Conservation (phyloP, 2,329 filamentous ascomycete genomes). For the Macrophomina tecta region DNA sequence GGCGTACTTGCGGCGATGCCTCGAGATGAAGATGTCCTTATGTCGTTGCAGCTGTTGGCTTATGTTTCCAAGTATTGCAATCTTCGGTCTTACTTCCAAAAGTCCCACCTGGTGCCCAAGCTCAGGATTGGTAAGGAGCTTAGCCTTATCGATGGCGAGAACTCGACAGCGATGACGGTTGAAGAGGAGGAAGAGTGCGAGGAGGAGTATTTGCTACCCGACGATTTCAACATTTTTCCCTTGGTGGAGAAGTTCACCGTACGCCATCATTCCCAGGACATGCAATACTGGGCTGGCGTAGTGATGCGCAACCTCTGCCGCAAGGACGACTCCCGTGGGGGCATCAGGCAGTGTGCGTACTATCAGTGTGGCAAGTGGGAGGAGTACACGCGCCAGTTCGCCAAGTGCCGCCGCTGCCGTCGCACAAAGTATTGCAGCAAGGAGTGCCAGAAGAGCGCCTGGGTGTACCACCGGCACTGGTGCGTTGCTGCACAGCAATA, state of each 20-base stretch:
- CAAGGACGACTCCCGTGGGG: conserved; percentile 92
- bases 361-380: conserved; percentile 99
- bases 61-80: conserved; percentile 99
- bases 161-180: conserved; percentile 42
- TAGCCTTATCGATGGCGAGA: conserved; percentile 75
- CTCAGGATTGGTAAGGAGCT: conserved; percentile 85
- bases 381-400: conserved; percentile 93
- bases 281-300: conserved; percentile 99
- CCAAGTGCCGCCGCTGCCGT: conserved; percentile 94
- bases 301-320: conserved; percentile 99
- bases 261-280: conserved; percentile 90
- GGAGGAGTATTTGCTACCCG: conserved; percentile 87
- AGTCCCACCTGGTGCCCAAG: conserved; percentile 89
- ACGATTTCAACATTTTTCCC: conserved; percentile 98
- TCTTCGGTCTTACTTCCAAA: conserved; percentile 91
- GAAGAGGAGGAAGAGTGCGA: conserved; percentile 69
- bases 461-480: conserved; percentile 98
- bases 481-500: conserved; percentile 74
- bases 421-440: conserved; percentile 99
- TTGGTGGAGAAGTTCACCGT: conserved; percentile 98
- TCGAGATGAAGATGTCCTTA: conserved; percentile 94
- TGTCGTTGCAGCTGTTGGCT: conserved; percentile 94
- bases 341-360: conserved; percentile 96
- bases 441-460: conserved; percentile 98
- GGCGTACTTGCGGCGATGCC: conserved; percentile 90